Percentiles rank a stretch among this genome's conserved stretches.
These are phyloP conservation scores for Akebia trifoliata DNA, from an alignment of 164 flowering plant genomes.

Conservation along the genomic window DNA sequence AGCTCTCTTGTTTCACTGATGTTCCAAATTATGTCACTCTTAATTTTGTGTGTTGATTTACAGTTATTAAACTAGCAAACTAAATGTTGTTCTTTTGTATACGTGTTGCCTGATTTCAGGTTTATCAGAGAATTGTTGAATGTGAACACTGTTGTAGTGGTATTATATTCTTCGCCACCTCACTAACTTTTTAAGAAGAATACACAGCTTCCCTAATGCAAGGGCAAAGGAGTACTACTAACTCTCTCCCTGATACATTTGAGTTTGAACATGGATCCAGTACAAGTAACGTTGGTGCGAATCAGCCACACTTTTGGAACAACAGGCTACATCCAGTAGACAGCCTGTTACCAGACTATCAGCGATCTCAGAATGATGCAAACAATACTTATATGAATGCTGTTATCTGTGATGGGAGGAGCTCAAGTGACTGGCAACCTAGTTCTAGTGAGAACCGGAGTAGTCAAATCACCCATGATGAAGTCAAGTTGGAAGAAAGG, in stretches of 20 bases:
- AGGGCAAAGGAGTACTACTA: constrained; percentile 39
- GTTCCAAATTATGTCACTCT: too few species aligned
- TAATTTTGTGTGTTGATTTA: too few species aligned
- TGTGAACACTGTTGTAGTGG: not conserved
- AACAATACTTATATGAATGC: constrained; percentile 25
- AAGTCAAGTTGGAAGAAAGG: constrained; percentile 41
- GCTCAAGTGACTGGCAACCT: constrained; percentile 45
- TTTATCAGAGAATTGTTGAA: not conserved
- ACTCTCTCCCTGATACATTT: constrained; percentile 39
- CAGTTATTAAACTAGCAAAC: too few species aligned
- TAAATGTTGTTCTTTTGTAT: not conserved
- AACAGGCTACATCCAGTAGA: constrained; percentile 37
- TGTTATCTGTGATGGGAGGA: constrained; percentile 24
- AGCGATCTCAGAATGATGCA: constrained; percentile 27
- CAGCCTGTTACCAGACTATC: constrained; percentile 26
- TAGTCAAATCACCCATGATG: constrained; percentile 29
- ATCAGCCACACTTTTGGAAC: constrained; percentile 37
- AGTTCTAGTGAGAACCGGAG: constrained; percentile 34
- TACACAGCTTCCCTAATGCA: constrained; percentile 36
- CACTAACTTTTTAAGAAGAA: not conserved
- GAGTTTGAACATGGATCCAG: constrained; percentile 50
- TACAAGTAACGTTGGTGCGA: constrained; percentile 29
- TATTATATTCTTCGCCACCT: not conserved
- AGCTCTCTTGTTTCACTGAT: too few species aligned
- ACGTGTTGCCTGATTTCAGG: constrained; percentile 2